Percentiles rank a stretch among this genome's conserved stretches.
phyloP scores from a whole-genome alignment of 2,329 filamentous ascomycete genomes.

The Bipolaris oryzae region DNA sequence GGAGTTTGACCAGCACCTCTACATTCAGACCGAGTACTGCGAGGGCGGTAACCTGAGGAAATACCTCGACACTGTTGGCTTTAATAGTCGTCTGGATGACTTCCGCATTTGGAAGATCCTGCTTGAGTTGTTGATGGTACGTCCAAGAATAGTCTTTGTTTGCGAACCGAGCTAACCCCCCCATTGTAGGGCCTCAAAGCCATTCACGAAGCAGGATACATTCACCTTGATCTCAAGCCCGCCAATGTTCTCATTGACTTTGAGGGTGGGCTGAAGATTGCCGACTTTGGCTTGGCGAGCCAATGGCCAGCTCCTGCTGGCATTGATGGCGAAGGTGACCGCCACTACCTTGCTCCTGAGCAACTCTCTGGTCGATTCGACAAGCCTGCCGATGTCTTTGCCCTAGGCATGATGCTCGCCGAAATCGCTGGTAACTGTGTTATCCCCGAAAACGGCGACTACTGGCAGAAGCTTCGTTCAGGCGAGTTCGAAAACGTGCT shows the following conservation, averaged over 20 bases:
- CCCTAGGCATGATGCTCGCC: slow-evolving; percentile 89
- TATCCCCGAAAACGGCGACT: slow-evolving; percentile 88
- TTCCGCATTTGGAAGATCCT: slow-evolving; percentile 99
- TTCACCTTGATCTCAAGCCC: slow-evolving; percentile 84
- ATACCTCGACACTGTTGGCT: slow-evolving; percentile 82
- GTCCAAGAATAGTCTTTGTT: slow-evolving; percentile 41
- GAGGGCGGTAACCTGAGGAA: slow-evolving; percentile 89
- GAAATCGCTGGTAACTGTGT: slow-evolving; percentile 94
- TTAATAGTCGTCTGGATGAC: slow-evolving; percentile 87
- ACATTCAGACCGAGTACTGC: slow-evolving; percentile 97
- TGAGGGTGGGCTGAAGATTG: slow-evolving; percentile 82
- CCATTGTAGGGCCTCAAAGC: slow-evolving; percentile 77
- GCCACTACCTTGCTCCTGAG: slow-evolving; percentile 94
- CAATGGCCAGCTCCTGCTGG: slow-evolving; percentile 75
- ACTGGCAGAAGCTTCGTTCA: slow-evolving; percentile 87
- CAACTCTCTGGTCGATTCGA: slow-evolving; percentile 85
- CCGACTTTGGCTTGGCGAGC: slow-evolving; percentile 83
- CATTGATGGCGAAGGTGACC: slow-evolving; percentile 90
- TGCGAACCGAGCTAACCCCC: slow-evolving; percentile 30
- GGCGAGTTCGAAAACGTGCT: slow-evolving; percentile 84
- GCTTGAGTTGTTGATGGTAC: slow-evolving; percentile 80
- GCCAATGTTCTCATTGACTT: slow-evolving; percentile 84
- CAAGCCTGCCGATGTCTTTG: slow-evolving; percentile 91
- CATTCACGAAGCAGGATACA: slow-evolving; percentile 86
- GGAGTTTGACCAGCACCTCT: slow-evolving; percentile 84